Evolutionary conservation across 345 rosid species (phyloP), one percentile per base, ranked within the genome.

Genomic region (Linum lewisii): DNA sequence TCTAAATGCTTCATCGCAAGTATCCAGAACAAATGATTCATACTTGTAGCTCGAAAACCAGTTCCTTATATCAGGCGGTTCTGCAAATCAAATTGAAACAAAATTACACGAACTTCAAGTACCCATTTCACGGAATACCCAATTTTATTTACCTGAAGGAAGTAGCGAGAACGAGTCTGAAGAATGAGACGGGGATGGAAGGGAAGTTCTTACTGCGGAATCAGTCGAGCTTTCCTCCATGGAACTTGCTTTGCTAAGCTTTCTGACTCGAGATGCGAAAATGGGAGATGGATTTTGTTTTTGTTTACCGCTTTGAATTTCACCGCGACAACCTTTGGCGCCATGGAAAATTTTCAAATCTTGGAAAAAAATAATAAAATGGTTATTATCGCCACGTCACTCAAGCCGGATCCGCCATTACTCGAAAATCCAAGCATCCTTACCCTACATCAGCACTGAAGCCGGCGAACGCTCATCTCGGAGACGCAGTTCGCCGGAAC

Each of bases 31-130:
- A 74, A 79, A 58, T 25, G 82, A 76, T 56, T 82, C 89, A 52
- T 81, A 79, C 34, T 71, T 65, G 55, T 81, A 85, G 71, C 89
- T 81, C 13, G 83, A 24, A 73, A 81, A 85, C 90, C 86, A 83
- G 63, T 81, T 78, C 63, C 69, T 63, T 38, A 83, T 54, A 54
- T 83, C 84, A 21, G 88, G 87, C 36, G 84, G 84, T 62, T 88
- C 90, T 79, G 70, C 63, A 47, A n/a, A 60, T 32, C 49, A 38
- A 54, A 34, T 44, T 16, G 29, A 42, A 42, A 51, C 21, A 14
- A 24, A 57, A 45, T 26, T 19, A 3, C 16, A 7, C 4, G 26
- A 16, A 21, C 34, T 29, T 29, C 34, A 29, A 29, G 34, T 29
- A 29, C 34, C 47, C 16, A 9, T 11, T 38, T 42, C 47, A 42